Evolutionary conservation across 495 filamentous ascomycete species (phyloP).

Genomic region (Lasiosphaeria ovina): DNA sequence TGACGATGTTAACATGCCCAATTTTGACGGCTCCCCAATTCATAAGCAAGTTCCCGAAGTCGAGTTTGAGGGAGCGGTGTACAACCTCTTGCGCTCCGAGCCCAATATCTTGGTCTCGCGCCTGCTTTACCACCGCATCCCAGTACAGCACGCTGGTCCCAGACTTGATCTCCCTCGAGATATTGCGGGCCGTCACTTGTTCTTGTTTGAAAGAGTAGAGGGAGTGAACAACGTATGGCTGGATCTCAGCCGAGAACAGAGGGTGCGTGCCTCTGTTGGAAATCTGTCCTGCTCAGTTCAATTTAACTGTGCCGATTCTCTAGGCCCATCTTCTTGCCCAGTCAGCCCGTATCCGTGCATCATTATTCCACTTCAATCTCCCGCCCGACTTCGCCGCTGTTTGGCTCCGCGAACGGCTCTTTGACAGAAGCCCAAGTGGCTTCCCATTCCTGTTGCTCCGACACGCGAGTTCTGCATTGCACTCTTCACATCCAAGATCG

Average conservation of each 20-base stretch:
- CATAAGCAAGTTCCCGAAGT: not conserved
- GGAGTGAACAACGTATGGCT: conserved; percentile 28
- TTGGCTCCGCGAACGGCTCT: conserved; percentile 20
- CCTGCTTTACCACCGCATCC: conserved; percentile 31
- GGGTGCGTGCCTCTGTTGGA: conserved; percentile 15
- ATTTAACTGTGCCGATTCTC: not conserved
- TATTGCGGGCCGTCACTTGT: conserved; percentile 29
- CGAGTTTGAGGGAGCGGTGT: not conserved
- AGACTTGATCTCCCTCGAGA: conserved; percentile 13
- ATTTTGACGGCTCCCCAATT: not conserved
- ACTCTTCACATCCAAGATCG: conserved; percentile 33
- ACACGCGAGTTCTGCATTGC: conserved; percentile 35
- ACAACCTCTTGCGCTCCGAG: not conserved
- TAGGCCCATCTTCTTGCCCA: conserved; percentile 12
- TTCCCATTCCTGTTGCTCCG: conserved; percentile 28
- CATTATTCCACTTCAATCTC: conserved; percentile 30
- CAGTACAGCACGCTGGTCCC: conserved; percentile 20
- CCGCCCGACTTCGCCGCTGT: conserved; percentile 16
- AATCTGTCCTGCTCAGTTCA: not conserved
- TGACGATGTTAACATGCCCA: not conserved
- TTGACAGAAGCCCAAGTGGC: not conserved
- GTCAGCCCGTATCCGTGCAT: conserved; percentile 29
- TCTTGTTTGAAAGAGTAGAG: conserved; percentile 31
- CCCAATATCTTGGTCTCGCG: not conserved
- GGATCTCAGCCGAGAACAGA: conserved; percentile 23